Evolutionary conservation across 371 early-diverging fungal genomes (phyloP), one percentile per base, ranked within the genome.

Genomic region (Dichotomocladium elegans): DNA sequence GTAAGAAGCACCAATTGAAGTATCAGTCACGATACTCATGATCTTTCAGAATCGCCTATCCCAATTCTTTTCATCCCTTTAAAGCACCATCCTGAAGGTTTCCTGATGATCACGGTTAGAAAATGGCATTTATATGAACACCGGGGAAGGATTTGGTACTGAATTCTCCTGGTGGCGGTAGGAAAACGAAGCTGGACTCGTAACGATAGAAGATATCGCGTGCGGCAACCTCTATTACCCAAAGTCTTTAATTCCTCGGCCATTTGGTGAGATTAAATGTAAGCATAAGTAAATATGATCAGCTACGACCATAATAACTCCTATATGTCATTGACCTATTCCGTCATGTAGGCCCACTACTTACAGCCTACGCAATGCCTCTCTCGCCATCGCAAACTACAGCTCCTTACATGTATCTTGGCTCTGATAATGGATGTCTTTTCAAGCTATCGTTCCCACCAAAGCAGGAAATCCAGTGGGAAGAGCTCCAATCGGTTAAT

Each of bases 31-130:
- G n/a, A n/a, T n/a, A n/a, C n/a, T n/a, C n/a, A n/a, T 40, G 37
- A 31, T 34, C 53, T 17, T 41, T 24, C 41, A 71, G 75, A 58
- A 60, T 64, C 63, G 9, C 61, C 75, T 1, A 42, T 71, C 11
- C 75, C 75, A 3, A 31, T 74, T 9, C 43, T 71, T 8, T 43
- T 74, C 2, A 64, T 74, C 31, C 72, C 75, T 4, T 35, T 74
- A 10, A 49, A 44, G 3, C 60, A 53, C 46, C 45, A 46, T 19
- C 61, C 58, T n/a, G 75, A 74, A 42, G 25, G 69, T 7, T 64
- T 68, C 31, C 26, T 69, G n/a, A 35, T 74, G 2, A 58, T 74
- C 15, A 74, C 74, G 9, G 69, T 67, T 61, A 52, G 51, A n/a
- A 11, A n/a, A n/a, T n/a, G n/a, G n/a, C n/a, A n/a, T n/a, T n/a